These are phyloP conservation scores for Debaryomyces coudertii DNA, from an alignment of 1,139 yeast species.

Conservation along the genomic window DNA sequence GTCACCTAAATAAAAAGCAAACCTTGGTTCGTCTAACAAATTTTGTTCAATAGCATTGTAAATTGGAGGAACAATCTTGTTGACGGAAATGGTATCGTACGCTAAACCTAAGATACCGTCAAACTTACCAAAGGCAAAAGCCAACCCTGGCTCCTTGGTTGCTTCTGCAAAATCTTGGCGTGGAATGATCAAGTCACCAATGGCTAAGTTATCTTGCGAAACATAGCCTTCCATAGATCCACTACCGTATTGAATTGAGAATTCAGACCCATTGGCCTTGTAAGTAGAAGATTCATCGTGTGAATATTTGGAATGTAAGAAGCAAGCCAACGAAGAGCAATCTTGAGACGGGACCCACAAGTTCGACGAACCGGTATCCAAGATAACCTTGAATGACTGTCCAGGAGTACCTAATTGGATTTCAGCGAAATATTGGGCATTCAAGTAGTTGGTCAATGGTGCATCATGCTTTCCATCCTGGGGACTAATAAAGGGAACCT, in stretches of 20 bases:
- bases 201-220: conserved; percentile 75
- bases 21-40: conserved; percentile 77
- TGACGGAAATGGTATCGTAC: conserved; percentile 86
- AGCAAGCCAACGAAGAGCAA: conserved; percentile 93
- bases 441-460: conserved; percentile 88
- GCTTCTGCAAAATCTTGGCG: conserved; percentile 96
- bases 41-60: conserved; percentile 86
- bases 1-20: conserved; percentile 90
- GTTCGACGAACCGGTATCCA: conserved; percentile 96
- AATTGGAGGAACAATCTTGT: conserved; percentile 88
- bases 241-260: conserved; percentile 86
- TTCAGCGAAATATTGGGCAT: conserved; percentile 94
- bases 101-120: conserved; percentile 97
- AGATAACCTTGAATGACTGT: conserved; percentile 83
- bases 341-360: conserved; percentile 93
- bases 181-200: conserved; percentile 85
- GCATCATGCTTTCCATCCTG: conserved; percentile 54
- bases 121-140: conserved; percentile 97
- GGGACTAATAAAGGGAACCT: conserved; percentile 49
- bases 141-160: conserved; percentile 94
- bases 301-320: conserved; percentile 86
- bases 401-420: conserved; percentile 90
- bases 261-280: conserved; percentile 81
- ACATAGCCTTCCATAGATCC: conserved; percentile 92
- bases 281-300: conserved; percentile 78